These are phyloP conservation scores for Trypanosoma brucei DNA, from an alignment of 208 protist species.

Conservation along the genomic window DNA sequence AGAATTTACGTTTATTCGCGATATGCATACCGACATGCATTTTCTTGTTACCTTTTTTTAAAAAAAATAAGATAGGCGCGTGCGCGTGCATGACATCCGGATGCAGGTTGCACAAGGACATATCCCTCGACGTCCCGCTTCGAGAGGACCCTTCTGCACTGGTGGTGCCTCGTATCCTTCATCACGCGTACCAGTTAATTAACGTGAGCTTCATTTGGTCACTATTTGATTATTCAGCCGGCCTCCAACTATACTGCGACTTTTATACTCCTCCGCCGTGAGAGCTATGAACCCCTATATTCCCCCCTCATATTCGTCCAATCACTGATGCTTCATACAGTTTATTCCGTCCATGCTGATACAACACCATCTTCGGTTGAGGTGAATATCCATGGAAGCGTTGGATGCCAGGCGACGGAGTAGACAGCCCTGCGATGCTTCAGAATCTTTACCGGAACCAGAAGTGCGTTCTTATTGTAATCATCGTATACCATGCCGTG, in stretches of 20 bases:
- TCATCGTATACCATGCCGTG: slow-evolving; percentile 96
- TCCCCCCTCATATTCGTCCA: no score
- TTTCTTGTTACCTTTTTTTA: no score
- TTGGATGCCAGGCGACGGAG: slow-evolving; percentile 95
- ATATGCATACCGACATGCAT: no score
- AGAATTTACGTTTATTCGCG: no score
- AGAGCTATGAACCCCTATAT: no score
- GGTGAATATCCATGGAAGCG: slow-evolving; percentile 98
- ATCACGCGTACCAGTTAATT: slow-evolving; percentile 3
- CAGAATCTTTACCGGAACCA: slow-evolving; percentile 99
- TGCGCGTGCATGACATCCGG: no score
- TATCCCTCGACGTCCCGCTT: no score
- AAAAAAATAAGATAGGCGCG: no score
- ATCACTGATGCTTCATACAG: neutral
- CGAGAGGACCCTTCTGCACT: no score
- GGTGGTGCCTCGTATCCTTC: neutral
- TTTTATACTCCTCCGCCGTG: neutral
- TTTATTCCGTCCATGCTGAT: slow-evolving; percentile 89
- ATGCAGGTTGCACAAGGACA: no score
- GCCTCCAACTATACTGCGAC: neutral
- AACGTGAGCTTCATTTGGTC: neutral
- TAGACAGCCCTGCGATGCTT: slow-evolving; percentile 92
- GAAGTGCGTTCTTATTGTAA: slow-evolving; percentile 96
- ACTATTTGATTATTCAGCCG: neutral
- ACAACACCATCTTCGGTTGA: slow-evolving; percentile 95